Evolutionary conservation across 108 stramenopile genomes (phyloP), one percentile per base, ranked within the genome.

Genomic region (Nannochloropsis gaditana): DNA sequence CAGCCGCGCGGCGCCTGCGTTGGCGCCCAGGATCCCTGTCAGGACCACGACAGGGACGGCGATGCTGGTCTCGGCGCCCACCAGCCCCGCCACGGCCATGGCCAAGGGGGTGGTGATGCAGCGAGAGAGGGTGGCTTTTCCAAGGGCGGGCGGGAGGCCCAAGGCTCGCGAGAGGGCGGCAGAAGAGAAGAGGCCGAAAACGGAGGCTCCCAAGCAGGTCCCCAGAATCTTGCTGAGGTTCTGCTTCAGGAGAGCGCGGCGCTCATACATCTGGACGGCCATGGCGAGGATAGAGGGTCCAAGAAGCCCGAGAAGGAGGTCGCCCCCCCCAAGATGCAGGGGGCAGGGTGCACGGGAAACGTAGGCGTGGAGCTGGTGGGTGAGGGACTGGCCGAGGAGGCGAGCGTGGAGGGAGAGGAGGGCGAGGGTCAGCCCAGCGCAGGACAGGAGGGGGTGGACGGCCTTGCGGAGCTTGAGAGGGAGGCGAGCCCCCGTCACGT

Each of bases 21-120:
- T 95, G 45, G 95, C 96, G 42, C 96, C 96, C 82, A 97, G 92
- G 82, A 97, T 84, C 11, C 96, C 96, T 8, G 96, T 95, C 9
- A 96, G 83, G 6, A 97, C 95, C 11, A 95, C 95, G 79, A 95
- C 93, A 41, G 92, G 91, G 11, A 95, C 95, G 15, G 96, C 95
- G 43, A 96, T 47, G 9, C 91, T 88, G 5, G 90, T 90, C 87
- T 96, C 94, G 21, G 94, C 95, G 9, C 95, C 95, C 9, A 96
- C 42, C 11, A 95, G 94, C 19, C 90, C 87, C 6, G 95, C 95
- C 85, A 95, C 95, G 1, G 94, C 93, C 93, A 95, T 94, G 21
- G 95, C 96, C 81, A 96, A 87, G 4, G 96, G 94, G 44, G 93
- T 93, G 10, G 95, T 95, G 82, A 95, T 95, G 84, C 94, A 94